A percentile compares a stretch with the other conserved stretches of the same genome.
Evolutionary conservation across 225 moss, liverwort and hornwort species (phyloP).

Genomic region (Rhytidiadelphus loreus): DNA sequence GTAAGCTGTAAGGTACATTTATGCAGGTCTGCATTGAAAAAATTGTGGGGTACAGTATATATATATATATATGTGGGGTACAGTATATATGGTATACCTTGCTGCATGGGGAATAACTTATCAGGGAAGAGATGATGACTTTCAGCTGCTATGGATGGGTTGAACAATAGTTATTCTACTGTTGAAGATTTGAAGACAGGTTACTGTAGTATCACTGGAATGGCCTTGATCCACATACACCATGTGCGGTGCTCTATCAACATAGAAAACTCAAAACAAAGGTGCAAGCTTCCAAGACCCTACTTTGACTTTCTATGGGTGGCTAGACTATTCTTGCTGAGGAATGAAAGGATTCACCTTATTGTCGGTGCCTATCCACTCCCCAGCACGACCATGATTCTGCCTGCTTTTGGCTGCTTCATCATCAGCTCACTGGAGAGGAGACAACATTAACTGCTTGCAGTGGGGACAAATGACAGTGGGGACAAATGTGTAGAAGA

Average conservation of each 20-base stretch:
- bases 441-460: background rate
- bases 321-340: background rate
- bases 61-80: no score
- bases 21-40: background rate
- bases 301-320: background rate
- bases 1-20: background rate
- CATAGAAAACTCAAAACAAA: background rate
- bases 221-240: background rate
- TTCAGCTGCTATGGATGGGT: background rate
- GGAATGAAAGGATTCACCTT: background rate
- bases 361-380: conserved; percentile 15
- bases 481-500: background rate
- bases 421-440: background rate
- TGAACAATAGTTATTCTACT: background rate
- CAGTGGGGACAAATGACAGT: background rate
- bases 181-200: background rate
- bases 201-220: background rate
- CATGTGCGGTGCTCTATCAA: background rate
- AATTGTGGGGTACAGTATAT: background rate
- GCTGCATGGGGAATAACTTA: background rate
- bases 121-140: background rate
- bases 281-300: background rate
- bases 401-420: background rate
- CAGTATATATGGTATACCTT: background rate
- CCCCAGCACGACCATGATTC: conserved; percentile 5